Base-by-base conservation (phyloP, 768 basidiomycete species). In the Fistulinella prunicolor region DNA sequence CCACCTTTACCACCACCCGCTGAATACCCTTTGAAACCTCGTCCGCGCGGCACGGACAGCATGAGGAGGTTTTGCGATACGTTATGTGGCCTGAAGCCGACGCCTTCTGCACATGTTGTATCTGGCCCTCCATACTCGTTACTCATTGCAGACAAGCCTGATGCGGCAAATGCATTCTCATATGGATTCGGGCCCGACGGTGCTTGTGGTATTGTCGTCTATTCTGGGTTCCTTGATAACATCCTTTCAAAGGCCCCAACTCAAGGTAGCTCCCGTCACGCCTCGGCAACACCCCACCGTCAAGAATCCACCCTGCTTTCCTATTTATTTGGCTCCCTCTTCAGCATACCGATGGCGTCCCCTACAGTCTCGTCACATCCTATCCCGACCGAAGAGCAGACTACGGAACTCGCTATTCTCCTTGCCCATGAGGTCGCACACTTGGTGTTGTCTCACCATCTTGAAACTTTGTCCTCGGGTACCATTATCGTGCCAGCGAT, bases 361-460 rank as follows among this genome's bases (percentile, higher is more conserved):
- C 61, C 70, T 0, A 65, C 61, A 2, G 38, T 54, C 14, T 67
- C 60, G 14, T 54, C 68, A 4, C 76, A 75, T 42, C 80, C 78
- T 3, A 67, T 69, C 9, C 89, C 91, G 3, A 89, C 89, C 0
- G 70, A 78, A 37, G 83, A 91, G 48, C 94, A 97, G 67, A 94
- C 91, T 1, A 70, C 87, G 3, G 85, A 93, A 44, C 80, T 99
- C 3, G 94, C 96, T 1, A 85, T 91, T 47, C 79, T 99, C 1
- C 78, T 99, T 4, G 85, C 94, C 1, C 96, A 99, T 63, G 96
- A 99, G 65, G 79, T 98, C 46, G 80, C 94, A 0, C 96, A 99
- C 71, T 75, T 99, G 22, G 70, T 97, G 34, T 76, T 96, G 2
- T 85, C 89, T 1, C 94, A 96, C 63, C 94, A 96, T 65, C 74